Conservation (phyloP, 2,329 filamentous ascomycete genomes). For the Thyridium curvatum region DNA sequence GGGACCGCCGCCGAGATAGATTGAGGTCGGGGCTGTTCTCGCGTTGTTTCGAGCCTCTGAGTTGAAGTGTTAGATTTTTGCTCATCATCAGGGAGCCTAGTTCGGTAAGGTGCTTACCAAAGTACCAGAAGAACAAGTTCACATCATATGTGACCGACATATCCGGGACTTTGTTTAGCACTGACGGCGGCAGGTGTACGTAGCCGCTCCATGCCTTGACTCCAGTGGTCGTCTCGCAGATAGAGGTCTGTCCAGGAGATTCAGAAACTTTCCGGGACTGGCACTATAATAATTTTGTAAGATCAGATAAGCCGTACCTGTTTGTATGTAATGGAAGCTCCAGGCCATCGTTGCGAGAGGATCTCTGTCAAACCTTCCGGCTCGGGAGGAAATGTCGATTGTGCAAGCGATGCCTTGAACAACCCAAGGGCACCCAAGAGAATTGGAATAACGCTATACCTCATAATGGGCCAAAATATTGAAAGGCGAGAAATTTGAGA, state of each 20-base stretch:
- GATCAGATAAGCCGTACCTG: not conserved
- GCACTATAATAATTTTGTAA: too few species aligned
- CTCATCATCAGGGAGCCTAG: too few species aligned
- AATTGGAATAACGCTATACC: too few species aligned
- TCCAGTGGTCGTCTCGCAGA: conserved; percentile 51
- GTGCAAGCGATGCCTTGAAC: too few species aligned
- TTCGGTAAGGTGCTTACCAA: too few species aligned
- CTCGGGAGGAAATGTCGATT: too few species aligned
- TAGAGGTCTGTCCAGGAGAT: conserved; percentile 11
- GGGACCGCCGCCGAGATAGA: conserved; percentile 59
- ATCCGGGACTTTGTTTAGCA: conserved; percentile 22
- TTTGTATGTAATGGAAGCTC: conserved; percentile 6
- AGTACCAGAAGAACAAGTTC: conserved; percentile 59
- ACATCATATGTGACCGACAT: conserved; percentile 37
- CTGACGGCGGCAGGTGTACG: conserved; percentile 37
- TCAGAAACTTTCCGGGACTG: too few species aligned
- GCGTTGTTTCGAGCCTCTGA: conserved; percentile 47
- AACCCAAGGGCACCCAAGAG: too few species aligned
- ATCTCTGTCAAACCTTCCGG: too few species aligned
- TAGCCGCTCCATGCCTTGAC: conserved; percentile 52
- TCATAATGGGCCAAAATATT: too few species aligned
- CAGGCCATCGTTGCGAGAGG: not conserved
- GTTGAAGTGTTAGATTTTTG: too few species aligned
- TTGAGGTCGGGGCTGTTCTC: conserved; percentile 46
- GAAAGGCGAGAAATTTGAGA: too few species aligned